Evolutionary conservation across 306 rosid species (phyloP).

Genomic region (Prunus davidiana): DNA sequence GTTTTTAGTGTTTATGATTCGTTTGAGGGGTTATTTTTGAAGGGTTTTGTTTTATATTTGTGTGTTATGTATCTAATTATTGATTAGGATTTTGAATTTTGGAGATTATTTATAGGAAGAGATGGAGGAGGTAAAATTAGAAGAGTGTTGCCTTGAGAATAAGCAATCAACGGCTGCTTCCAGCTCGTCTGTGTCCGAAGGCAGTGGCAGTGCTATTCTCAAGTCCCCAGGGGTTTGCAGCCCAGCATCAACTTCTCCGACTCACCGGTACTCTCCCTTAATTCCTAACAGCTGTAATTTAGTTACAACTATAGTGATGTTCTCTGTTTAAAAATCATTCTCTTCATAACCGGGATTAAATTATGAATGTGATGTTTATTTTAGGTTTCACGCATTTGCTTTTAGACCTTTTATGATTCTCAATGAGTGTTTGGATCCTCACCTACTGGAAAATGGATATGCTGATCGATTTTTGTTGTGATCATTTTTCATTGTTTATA

Average conservation of each 20-base stretch:
- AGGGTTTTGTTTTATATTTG: conserved; percentile 19
- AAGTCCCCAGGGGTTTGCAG: conserved; percentile 72
- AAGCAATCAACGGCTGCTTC: conserved; percentile 80
- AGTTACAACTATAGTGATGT: conserved; percentile 1
- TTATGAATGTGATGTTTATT: background rate
- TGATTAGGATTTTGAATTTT: conserved; percentile 52
- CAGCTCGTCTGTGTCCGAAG: conserved; percentile 80
- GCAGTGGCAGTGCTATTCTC: conserved; percentile 59
- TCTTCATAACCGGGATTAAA: background rate
- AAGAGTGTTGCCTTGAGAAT: conserved; percentile 88
- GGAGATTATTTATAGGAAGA: conserved; percentile 45
- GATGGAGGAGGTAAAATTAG: conserved; percentile 63
- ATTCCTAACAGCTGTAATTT: conserved; percentile 19
- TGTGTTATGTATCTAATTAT: conserved; percentile 15
- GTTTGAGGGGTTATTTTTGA: conserved; percentile 1
- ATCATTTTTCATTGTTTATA: conserved; percentile 7
- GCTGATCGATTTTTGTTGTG: conserved; percentile 10
- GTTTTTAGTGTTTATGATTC: conserved; percentile 31
- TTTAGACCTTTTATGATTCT: background rate
- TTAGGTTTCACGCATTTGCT: background rate
- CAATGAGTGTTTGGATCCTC: conserved; percentile 3
- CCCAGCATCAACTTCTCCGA: conserved; percentile 63
- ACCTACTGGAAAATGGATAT: background rate
- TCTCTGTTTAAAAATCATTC: background rate
- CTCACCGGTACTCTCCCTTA: conserved; percentile 54